A percentile compares a stretch with the other conserved stretches of the same genome.
These are phyloP conservation scores for Cryptococcus floricola DNA, from an alignment of 1,284 basidiomycete genomes.

Conservation along the genomic window DNA sequence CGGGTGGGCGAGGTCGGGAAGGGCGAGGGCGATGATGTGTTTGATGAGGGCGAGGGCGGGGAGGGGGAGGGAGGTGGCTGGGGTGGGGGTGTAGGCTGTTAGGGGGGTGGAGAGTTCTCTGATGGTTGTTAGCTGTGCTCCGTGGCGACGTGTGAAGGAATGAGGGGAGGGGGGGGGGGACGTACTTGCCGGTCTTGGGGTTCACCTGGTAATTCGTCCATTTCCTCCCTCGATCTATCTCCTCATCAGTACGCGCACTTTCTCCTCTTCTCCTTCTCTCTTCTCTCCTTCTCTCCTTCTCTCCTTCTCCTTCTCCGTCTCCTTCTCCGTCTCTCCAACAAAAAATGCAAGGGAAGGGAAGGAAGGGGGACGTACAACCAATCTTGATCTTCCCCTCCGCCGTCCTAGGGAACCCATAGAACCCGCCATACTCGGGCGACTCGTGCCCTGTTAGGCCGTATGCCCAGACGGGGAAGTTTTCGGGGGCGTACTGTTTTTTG, in stretches of 20 bases:
- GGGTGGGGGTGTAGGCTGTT: slow-evolving; percentile 22
- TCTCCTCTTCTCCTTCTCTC: no score
- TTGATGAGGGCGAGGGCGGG: slow-evolving; percentile 23
- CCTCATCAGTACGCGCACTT: no score
- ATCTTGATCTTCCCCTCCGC: slow-evolving; percentile 27
- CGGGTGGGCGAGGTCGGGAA: slow-evolving; percentile 20
- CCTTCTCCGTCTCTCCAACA: no score
- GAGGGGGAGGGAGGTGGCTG: slow-evolving; percentile 18
- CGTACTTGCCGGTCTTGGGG: slow-evolving; percentile 19
- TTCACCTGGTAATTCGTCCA: slow-evolving; percentile 30
- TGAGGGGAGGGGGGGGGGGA: background rate
- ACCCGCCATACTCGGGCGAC: slow-evolving; percentile 21
- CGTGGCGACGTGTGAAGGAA: no score
- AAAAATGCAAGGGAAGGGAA: no score
- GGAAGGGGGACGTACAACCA: slow-evolving; percentile 15
- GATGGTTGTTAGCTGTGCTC: slow-evolving; percentile 1
- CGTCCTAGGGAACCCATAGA: slow-evolving; percentile 31
- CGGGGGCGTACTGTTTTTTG: slow-evolving; percentile 16
- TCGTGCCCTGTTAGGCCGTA: slow-evolving; percentile 21
- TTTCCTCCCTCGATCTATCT: slow-evolving; percentile 17
- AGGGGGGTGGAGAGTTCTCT: slow-evolving; percentile 17
- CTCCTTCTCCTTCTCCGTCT: no score
- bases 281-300: no score
- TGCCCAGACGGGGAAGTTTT: slow-evolving; percentile 26
- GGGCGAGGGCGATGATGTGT: slow-evolving; percentile 11